Conservation (phyloP, 2,329 filamentous ascomycete genomes). For the Sporothrix curviconia region DNA sequence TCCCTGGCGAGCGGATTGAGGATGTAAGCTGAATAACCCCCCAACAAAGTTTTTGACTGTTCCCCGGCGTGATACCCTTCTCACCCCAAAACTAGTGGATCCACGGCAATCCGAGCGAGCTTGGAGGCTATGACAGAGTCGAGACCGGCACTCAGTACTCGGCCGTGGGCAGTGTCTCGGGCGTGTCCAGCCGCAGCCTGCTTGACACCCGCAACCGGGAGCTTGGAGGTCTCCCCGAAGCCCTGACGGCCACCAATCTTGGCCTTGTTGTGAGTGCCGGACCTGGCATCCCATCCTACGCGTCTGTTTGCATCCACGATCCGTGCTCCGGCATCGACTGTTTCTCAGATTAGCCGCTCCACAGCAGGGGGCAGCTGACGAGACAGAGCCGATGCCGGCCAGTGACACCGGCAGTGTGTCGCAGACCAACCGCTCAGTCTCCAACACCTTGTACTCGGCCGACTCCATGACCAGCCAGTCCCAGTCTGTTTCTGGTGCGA, state of each 20-base stretch:
- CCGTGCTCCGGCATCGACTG: neutral
- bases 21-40: conserved; percentile 1
- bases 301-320: conserved; percentile 1
- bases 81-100: conserved; percentile 18
- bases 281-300: neutral
- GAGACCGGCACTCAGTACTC: conserved; percentile 10
- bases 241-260: conserved; percentile 16
- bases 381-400: neutral
- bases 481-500: neutral
- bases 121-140: conserved; percentile 12
- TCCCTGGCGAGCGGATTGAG: conserved; percentile 10
- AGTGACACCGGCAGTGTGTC: neutral
- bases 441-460: neutral
- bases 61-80: too few relatives aligned
- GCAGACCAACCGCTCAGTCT: neutral
- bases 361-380: neutral
- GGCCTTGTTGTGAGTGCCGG: neutral
- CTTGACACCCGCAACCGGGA: conserved; percentile 11
- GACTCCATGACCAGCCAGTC: neutral
- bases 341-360: neutral
- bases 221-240: conserved; percentile 12
- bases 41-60: too few relatives aligned
- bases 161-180: conserved; percentile 3
- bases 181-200: conserved; percentile 6
- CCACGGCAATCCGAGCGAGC: conserved; percentile 18